phyloP scores from a whole-genome alignment of 352 stramenopile genomes.

The Elongisporangium anandrum region DNA sequence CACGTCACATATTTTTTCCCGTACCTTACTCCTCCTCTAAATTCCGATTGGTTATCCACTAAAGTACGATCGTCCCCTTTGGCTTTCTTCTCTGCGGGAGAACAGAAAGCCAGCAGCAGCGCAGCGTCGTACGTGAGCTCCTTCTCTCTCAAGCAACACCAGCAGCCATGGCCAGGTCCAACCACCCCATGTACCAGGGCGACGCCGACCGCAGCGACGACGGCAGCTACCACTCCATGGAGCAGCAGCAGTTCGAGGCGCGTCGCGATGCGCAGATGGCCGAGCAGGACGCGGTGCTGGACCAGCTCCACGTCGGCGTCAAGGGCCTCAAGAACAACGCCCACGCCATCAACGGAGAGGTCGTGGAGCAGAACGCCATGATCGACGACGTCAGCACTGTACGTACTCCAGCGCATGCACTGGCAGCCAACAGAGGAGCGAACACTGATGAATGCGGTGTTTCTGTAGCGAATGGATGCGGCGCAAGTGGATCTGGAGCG shows the following conservation, averaged over 20 bases:
- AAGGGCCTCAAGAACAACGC: slow-evolving; percentile 80
- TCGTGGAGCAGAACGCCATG: slow-evolving; percentile 78
- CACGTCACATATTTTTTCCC: not conserved
- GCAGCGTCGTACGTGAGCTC: not conserved
- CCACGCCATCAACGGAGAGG: slow-evolving; percentile 80
- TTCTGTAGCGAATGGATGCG: slow-evolving; percentile 54
- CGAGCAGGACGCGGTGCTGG: slow-evolving; percentile 65
- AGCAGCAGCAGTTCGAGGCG: slow-evolving; percentile 62
- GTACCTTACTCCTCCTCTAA: not conserved
- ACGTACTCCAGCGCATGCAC: slow-evolving; percentile 11
- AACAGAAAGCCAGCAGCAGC: not conserved
- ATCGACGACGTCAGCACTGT: slow-evolving; percentile 77
- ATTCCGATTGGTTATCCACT: not conserved
- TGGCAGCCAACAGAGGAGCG: slow-evolving; percentile 1
- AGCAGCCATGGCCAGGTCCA: not conserved
- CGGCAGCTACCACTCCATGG: slow-evolving; percentile 1
- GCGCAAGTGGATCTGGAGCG: slow-evolving; percentile 56
- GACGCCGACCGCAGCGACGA: not conserved
- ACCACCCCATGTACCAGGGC: not conserved
- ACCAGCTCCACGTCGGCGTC: slow-evolving; percentile 75
- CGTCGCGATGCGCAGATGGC: slow-evolving; percentile 48
- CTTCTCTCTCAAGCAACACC: not conserved
- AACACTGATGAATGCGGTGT: slow-evolving; percentile 8
- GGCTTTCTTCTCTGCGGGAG: not conserved
- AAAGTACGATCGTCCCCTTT: not conserved